Percentiles rank a stretch among this genome's conserved stretches.
Conservation (phyloP, 1,284 basidiomycete genomes). For the Ustilago trichophora region DNA sequence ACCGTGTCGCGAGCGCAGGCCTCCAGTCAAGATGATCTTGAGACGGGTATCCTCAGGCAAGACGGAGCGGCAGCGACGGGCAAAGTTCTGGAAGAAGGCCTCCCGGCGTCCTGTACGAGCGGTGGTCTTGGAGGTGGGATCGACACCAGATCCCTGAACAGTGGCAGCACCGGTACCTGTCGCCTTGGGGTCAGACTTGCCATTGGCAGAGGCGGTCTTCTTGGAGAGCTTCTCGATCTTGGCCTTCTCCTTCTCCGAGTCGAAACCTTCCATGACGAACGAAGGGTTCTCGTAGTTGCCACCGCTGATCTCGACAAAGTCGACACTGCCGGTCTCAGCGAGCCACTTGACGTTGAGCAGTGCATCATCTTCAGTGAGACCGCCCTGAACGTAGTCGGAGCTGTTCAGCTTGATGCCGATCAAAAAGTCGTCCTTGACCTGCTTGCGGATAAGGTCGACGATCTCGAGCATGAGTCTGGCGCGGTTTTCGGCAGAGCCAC, state of each 20-base stretch:
- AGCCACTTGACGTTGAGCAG: slow-evolving; percentile 75
- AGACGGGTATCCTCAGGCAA: slow-evolving; percentile 41
- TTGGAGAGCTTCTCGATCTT: slow-evolving; percentile 35
- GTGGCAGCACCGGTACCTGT: slow-evolving; percentile 13
- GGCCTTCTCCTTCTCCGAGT: slow-evolving; percentile 54
- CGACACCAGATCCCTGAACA: slow-evolving; percentile 24
- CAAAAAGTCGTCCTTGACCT: slow-evolving; percentile 74
- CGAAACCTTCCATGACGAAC: slow-evolving; percentile 65
- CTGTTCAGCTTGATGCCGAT: slow-evolving; percentile 84
- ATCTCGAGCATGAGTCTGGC: slow-evolving; percentile 74
- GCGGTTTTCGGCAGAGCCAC: slow-evolving; percentile 68
- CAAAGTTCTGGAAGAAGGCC: slow-evolving; percentile 68
- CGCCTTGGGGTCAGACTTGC: slow-evolving; percentile 8
- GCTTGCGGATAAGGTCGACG: slow-evolving; percentile 73
- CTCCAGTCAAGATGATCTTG: slow-evolving; percentile 83
- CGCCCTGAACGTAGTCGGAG: slow-evolving; percentile 78
- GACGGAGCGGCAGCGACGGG: slow-evolving; percentile 67
- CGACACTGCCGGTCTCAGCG: slow-evolving; percentile 74
- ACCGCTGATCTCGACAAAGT: slow-evolving; percentile 87
- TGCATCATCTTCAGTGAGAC: slow-evolving; percentile 71
- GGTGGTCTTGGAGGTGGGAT: slow-evolving; percentile 26
- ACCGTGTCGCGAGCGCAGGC: slow-evolving; percentile 74
- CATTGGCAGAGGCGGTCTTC: slow-evolving; percentile 9
- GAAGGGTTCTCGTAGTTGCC: slow-evolving; percentile 83
- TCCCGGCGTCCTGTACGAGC: slow-evolving; percentile 67